Conservation (phyloP, 2,329 filamentous ascomycete species). For the Sporothrix brunneoviolacea region DNA sequence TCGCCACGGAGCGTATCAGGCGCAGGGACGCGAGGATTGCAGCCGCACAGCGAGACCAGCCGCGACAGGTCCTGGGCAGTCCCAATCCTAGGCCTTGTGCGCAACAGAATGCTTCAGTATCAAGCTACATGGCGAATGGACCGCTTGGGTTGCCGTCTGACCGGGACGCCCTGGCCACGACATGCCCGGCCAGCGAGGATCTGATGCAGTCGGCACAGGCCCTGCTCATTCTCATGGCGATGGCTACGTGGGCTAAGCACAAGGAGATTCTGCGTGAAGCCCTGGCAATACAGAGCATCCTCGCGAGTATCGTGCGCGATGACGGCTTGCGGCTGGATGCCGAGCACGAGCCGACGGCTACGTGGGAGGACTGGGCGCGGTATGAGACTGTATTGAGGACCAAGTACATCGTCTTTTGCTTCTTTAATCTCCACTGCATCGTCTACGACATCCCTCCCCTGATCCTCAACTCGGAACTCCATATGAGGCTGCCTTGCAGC, state of each 20-base stretch:
- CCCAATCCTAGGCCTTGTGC: no score
- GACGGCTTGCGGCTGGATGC: slow-evolving; percentile 15
- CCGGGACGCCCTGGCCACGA: slow-evolving; percentile 10
- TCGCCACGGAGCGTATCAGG: slow-evolving; percentile 45
- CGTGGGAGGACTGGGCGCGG: slow-evolving; percentile 41
- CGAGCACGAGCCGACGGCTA: slow-evolving; percentile 29
- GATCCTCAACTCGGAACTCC: slow-evolving; percentile 48
- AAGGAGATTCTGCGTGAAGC: slow-evolving; percentile 50
- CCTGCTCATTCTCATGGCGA: slow-evolving; percentile 47
- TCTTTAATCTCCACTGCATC: slow-evolving; percentile 55
- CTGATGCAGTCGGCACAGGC: slow-evolving; percentile 44
- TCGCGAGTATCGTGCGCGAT: slow-evolving; percentile 49
- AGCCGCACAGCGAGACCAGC: slow-evolving; percentile 4
- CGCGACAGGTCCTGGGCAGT: no score
- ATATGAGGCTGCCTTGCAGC: slow-evolving; percentile 46
- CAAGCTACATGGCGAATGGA: no score
- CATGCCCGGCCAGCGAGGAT: slow-evolving; percentile 5
- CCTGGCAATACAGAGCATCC: slow-evolving; percentile 48
- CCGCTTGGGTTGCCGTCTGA: no score
- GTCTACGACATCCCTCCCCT: slow-evolving; percentile 56
- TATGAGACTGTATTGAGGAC: slow-evolving; percentile 46
- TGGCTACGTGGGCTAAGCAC: slow-evolving; percentile 51
- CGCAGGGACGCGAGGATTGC: slow-evolving; percentile 39
- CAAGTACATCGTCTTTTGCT: slow-evolving; percentile 47
- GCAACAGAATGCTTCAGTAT: no score